Percentiles rank a stretch among this genome's conserved stretches.
Conservation (phyloP, 768 basidiomycete species). For the Tylopilus balloui region DNA sequence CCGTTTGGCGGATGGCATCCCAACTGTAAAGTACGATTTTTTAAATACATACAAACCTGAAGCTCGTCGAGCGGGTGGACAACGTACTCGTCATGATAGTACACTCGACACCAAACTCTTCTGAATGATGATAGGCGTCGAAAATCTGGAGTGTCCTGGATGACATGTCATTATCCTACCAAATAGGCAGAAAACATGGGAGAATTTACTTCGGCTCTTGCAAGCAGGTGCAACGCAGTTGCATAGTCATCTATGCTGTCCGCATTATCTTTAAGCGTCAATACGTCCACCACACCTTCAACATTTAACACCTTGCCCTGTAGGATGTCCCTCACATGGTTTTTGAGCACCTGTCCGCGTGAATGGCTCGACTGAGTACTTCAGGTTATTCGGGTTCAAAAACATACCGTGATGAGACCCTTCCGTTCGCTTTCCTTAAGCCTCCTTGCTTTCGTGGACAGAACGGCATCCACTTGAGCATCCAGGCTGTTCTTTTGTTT, state of each 20-base stretch:
- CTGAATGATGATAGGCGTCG: conserved; percentile 66
- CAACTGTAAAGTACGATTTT: conserved; percentile 49
- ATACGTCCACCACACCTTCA: conserved; percentile 78
- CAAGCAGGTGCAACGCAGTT: conserved; percentile 63
- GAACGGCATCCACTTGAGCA: conserved; percentile 59
- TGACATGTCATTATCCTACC: not conserved
- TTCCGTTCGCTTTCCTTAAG: conserved; percentile 38
- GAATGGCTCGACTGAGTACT: not conserved
- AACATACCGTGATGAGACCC: conserved; percentile 42
- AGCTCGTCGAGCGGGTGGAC: not conserved
- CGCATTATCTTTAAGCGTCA: conserved; percentile 80
- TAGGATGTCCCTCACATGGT: conserved; percentile 60
- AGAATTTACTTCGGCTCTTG: conserved; percentile 45
- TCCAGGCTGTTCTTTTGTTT: conserved; percentile 60
- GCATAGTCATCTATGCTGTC: conserved; percentile 58
- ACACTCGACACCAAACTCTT: conserved; percentile 84
- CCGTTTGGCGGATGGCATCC: conserved; percentile 68
- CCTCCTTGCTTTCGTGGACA: conserved; percentile 48
- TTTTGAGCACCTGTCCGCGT: conserved; percentile 57
- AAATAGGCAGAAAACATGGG: not conserved
- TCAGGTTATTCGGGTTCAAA: not conserved
- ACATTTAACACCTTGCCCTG: conserved; percentile 69
- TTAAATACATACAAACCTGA: not conserved
- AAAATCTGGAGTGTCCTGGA: conserved; percentile 66
- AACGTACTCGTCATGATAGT: conserved; percentile 82